Evolutionary conservation across 73 alveolate species (phyloP), one percentile per base, ranked within the genome.

Genomic region (Paramecium primaurelia): DNA sequence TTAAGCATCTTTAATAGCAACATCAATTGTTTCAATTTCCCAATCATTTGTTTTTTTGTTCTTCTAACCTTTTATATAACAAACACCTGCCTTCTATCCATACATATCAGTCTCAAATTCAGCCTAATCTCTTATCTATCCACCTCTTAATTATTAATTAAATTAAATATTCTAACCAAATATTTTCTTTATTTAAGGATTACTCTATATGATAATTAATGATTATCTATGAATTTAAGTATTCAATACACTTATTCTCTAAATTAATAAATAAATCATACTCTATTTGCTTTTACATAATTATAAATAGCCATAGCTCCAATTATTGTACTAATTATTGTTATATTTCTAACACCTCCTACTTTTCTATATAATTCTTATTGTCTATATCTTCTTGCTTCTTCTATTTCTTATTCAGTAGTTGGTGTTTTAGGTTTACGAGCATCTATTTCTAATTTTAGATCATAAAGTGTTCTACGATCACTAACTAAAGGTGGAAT

Each of bases 321-420:
- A 20, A 80, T 38, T 8, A 80, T 20, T 0, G 91, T 47, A 10
- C 71, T 49, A 80, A 42, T 28, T 9, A 80, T 11, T 3, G 75
- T 80, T 1, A 80, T 49, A 42, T 32, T 80, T 36, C 91, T 80
- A 42, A 80, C 45, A 22, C 77, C 44, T 1, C 91, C 91, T 0
- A 80, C 47, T 14, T 80, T 80, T 22, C 91, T 80, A 80, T 80
- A 80, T 18, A 80, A 22, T 9, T 80, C 91, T 36, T 80, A 36
- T 47, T 80, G 30, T 49, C 75, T 80, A 36, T 80, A 80, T 49
- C 71, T 20, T 80, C 91, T 80, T 4, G 91, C 91, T 36, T 80
- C 91, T 42, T 80, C 91, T 2, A 80, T 80, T 42, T 80, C 91
- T 80, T 80, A 80, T 45, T 80, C 91, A 80, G 91, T 80, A 22